Conservation (phyloP, 805 yeast genomes). For the Maudiozyma barnettii region DNA sequence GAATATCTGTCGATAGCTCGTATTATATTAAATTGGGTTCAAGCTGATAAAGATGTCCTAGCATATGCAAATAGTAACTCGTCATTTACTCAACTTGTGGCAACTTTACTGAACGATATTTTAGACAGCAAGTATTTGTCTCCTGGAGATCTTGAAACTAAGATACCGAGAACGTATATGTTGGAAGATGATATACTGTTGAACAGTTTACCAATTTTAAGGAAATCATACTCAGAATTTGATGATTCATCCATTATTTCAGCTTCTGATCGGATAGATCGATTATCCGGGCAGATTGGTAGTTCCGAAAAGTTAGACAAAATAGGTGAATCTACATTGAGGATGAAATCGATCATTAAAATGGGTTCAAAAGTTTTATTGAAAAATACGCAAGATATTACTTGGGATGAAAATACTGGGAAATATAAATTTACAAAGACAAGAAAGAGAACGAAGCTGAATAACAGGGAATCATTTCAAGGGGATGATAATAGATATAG, state of each 20-base stretch:
- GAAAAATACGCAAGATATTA: not conserved
- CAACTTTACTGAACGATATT: constrained; percentile 27
- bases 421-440: not conserved
- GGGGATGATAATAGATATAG: not conserved
- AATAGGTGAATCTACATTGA: not conserved
- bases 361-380: not conserved
- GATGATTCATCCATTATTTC: constrained; percentile 33
- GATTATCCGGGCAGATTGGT: constrained; percentile 5
- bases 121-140: constrained; percentile 9
- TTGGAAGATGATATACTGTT: constrained; percentile 57
- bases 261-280: constrained; percentile 10
- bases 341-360: not conserved
- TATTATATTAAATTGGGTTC: constrained; percentile 49
- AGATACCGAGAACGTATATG: constrained; percentile 43
- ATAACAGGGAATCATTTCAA: not conserved
- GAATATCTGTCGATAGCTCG: constrained; percentile 35
- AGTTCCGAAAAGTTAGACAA: not conserved
- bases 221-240: constrained; percentile 49
- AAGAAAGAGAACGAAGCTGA: not conserved
- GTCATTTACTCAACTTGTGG: constrained; percentile 26
- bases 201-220: constrained; percentile 50
- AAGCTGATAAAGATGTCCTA: constrained; percentile 37
- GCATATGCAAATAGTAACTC: constrained; percentile 28
- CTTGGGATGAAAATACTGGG: not conserved
- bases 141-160: constrained; percentile 31